A percentile compares a stretch with the other conserved stretches of the same genome.
phyloP scores from a whole-genome alignment of 768 basidiomycete species.

The Mycena albidolilacea region DNA sequence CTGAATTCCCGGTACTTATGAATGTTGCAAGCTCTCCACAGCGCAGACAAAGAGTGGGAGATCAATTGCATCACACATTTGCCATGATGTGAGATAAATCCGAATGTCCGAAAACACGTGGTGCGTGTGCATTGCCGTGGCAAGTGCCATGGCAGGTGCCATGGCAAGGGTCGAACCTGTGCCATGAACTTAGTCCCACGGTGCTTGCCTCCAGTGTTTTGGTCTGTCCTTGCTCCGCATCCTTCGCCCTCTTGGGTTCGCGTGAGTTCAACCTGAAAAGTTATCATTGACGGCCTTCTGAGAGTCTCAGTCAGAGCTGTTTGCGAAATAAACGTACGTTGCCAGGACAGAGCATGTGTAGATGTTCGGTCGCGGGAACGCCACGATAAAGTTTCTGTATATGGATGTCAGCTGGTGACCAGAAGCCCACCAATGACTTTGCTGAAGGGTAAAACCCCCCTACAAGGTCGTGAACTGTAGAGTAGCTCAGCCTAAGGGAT shows the following conservation, averaged over 20 bases:
- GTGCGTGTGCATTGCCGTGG: too few relatives aligned
- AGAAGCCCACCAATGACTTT: conserved; percentile 24
- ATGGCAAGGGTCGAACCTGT: too few relatives aligned
- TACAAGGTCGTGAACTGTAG: conserved; percentile 22
- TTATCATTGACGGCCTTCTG: conserved; percentile 21
- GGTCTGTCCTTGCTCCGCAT: conserved; percentile 14
- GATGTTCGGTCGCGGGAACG: conserved; percentile 22
- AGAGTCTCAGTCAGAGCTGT: conserved; percentile 21
- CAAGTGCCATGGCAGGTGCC: too few relatives aligned
- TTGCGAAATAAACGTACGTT: conserved; percentile 23
- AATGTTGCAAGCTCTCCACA: too few relatives aligned
- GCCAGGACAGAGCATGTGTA: conserved; percentile 22
- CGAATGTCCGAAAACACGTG: too few relatives aligned
- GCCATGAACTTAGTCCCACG: too few relatives aligned
- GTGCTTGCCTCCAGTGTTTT: too few relatives aligned
- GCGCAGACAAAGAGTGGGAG: too few relatives aligned
- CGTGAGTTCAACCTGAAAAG: conserved; percentile 26
- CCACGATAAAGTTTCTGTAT: conserved; percentile 25
- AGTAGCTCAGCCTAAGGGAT: conserved; percentile 20
- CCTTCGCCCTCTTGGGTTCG: conserved; percentile 17
- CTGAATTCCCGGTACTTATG: too few relatives aligned
- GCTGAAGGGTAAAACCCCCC: conserved; percentile 23
- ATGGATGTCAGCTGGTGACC: conserved; percentile 20
- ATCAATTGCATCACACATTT: too few relatives aligned
- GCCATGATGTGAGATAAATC: too few relatives aligned